phyloP scores from a whole-genome alignment of 2,329 filamentous ascomycete species.

The Pseudopyricularia javanii region DNA sequence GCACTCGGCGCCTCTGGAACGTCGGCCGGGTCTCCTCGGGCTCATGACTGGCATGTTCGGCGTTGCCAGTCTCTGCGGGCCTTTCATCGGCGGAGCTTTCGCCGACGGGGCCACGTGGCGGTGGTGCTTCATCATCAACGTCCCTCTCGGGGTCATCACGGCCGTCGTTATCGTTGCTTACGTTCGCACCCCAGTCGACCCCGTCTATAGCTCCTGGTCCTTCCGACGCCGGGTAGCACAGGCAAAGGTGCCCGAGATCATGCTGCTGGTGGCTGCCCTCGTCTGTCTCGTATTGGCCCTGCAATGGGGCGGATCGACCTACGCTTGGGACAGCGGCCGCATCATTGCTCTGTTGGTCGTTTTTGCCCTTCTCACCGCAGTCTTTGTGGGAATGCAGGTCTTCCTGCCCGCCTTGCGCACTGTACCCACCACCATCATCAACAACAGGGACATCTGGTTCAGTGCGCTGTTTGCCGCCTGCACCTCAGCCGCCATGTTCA shows the following conservation, averaged over 20 bases:
- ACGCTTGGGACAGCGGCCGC: background rate
- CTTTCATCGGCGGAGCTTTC: slow-evolving; percentile 28
- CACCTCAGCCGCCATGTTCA: background rate
- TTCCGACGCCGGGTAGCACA: background rate
- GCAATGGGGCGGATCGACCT: background rate
- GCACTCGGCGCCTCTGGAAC: slow-evolving; percentile 21
- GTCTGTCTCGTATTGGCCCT: background rate
- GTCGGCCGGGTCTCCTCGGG: slow-evolving; percentile 18
- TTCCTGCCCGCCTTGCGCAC: background rate
- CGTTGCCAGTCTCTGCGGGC: slow-evolving; percentile 30
- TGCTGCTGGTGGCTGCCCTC: background rate
- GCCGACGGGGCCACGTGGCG: slow-evolving; percentile 25
- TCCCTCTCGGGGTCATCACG: slow-evolving; percentile 21
- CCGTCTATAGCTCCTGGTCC: background rate
- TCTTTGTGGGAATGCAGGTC: background rate
- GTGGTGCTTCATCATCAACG: slow-evolving; percentile 32
- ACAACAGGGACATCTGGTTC: background rate
- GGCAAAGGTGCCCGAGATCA: background rate
- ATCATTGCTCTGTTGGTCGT: background rate
- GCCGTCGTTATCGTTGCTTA: background rate
- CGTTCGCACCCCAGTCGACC: background rate
- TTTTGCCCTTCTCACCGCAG: background rate
- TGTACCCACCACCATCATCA: background rate
- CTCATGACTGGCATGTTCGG: slow-evolving; percentile 14
- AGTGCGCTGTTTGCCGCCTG: background rate